Base-by-base conservation (phyloP, 768 basidiomycete genomes). In the Leccinum boreale region DNA sequence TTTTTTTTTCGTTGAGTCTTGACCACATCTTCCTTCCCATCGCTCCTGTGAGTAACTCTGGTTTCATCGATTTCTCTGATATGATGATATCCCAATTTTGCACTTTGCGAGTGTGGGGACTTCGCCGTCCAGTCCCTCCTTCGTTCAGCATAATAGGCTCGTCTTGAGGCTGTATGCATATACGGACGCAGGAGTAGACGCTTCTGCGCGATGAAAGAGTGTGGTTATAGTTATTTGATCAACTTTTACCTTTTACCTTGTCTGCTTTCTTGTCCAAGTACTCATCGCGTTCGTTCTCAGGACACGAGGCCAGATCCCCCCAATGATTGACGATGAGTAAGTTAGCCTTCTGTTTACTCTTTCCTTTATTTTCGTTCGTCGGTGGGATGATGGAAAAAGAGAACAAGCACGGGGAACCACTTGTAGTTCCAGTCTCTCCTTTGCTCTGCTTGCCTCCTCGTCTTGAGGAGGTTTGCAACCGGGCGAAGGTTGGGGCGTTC, bases 181-280 rank as follows among this genome's bases (percentile, higher is more conserved):
- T 72, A 72, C 60, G 67, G 72, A 65, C 52, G 71, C 57, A 63
- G 72, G 68, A n/a, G 70, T 65, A 60, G 71, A 57, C 72, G 71
- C 67, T 72, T 73, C 72, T 62, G 62, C 60, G 63, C 68, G 54
- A 68, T 72, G 71, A 73, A 44, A 58, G 60, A 31, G 63, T 65
- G 67, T 62, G 70, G 71, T 72, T 72, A 72, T 72, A 72, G 72
- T 72, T 72, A 72, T 72, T 72, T 72, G 70, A 72, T 58, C 70
- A 51, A 50, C 12, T 31, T n/a, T 56, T 33, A 0, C 26, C 3
- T 26, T 26, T 29, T 17, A 4, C 5, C 17, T 19, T 42, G 19
- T 3, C 19, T 2, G 3, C 6, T 28, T 17, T 36, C 1, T 39
- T 33, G 17, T 50, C 11, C 0, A 19, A 28, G 24, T 60, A 31